Conservation (phyloP, 208 protist species). For the Leishmania arabica region DNA sequence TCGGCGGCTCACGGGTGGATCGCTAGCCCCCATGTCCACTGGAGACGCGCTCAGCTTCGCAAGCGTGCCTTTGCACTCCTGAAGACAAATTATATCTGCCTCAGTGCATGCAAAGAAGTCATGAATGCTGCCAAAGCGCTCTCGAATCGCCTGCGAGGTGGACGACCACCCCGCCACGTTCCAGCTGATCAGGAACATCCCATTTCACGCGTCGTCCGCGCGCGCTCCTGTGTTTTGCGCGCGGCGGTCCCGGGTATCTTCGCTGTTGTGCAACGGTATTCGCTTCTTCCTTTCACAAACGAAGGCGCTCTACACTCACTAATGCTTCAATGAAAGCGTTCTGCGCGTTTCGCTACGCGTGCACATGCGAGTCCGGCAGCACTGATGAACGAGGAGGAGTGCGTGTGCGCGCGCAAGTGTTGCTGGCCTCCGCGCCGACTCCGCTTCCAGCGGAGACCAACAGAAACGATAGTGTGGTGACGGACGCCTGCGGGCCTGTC, state of each 20-base stretch:
- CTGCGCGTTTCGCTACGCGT: neutral
- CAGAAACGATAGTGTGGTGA: neutral
- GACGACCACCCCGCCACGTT: constrained; percentile 90
- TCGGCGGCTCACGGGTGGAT: constrained; percentile 30
- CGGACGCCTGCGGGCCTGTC: neutral
- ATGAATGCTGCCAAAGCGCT: constrained; percentile 76
- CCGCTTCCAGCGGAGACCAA: neutral
- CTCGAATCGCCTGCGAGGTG: constrained; percentile 61
- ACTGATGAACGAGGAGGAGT: neutral
- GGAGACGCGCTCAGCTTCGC: constrained; percentile 55
- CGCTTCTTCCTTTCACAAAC: neutral
- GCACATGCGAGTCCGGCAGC: neutral
- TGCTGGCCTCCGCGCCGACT: neutral
- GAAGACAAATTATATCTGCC: constrained; percentile 83
- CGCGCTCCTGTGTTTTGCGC: no score
- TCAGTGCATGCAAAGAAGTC: constrained; percentile 64
- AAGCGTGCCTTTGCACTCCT: constrained; percentile 82
- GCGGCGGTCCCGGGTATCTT: neutral
- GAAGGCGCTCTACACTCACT: neutral
- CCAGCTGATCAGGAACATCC: constrained; percentile 88
- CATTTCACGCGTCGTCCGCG: neutral
- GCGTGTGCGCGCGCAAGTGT: neutral
- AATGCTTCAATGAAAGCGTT: neutral
- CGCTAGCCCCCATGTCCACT: constrained; percentile 67
- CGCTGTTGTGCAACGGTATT: neutral